phyloP scores from a whole-genome alignment of 345 rosid species.

The Lepidium didymum region DNA sequence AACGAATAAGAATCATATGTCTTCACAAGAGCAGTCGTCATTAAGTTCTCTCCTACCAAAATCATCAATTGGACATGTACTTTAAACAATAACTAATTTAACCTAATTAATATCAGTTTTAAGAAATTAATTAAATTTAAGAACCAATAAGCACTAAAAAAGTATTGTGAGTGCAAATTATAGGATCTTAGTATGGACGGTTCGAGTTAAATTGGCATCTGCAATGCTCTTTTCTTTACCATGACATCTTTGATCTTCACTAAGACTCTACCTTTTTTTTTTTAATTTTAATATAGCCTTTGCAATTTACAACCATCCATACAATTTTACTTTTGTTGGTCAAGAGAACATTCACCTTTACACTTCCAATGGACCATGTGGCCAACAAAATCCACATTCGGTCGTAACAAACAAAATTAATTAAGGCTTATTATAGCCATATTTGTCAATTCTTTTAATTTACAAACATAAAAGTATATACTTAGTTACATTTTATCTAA shows the following conservation, averaged over 20 bases:
- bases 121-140: background rate
- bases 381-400: background rate
- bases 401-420: background rate
- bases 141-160: conserved; percentile 6
- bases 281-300: background rate
- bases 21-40: conserved; percentile 15
- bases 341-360: conserved; percentile 31
- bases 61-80: conserved; percentile 10
- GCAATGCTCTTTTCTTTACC: conserved; percentile 20
- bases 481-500: background rate
- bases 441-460: background rate
- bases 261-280: conserved; percentile 23
- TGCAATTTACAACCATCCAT: conserved; percentile 26
- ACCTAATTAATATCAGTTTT: background rate
- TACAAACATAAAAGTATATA: background rate
- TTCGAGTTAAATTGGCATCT: conserved; percentile 28
- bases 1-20: conserved; percentile 12
- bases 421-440: background rate
- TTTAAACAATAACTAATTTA: background rate
- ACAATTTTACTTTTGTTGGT: conserved; percentile 14
- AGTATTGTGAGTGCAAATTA: conserved; percentile 4
- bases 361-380: conserved; percentile 17
- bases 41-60: conserved; percentile 7
- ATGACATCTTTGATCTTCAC: conserved; percentile 32
- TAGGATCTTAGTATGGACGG: conserved; percentile 31